A percentile compares a stretch with the other conserved stretches of the same genome.
These are phyloP conservation scores for Aspergillus fumigatiaffinis DNA, from an alignment of 2,329 filamentous ascomycete genomes.

Conservation along the genomic window DNA sequence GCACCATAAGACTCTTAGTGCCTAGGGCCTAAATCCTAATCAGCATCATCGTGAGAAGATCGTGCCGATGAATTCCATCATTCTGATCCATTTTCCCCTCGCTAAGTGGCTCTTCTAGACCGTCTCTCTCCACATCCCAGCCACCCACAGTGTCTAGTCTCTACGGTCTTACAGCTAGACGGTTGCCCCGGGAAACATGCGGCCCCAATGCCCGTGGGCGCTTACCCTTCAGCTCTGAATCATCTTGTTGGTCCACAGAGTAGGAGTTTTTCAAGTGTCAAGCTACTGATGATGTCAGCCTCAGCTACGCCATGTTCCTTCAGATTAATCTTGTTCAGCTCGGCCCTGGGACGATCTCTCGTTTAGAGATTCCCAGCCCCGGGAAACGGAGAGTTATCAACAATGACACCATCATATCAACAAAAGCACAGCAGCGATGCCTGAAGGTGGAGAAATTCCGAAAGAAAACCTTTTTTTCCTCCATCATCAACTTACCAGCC, in stretches of 20 bases:
- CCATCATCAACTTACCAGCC: neutral
- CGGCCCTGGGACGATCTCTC: neutral
- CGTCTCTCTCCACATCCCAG: conserved; percentile 14
- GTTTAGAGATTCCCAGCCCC: neutral
- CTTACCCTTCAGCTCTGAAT: neutral
- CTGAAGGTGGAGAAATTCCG: neutral
- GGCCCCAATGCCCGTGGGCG: conserved; percentile 1
- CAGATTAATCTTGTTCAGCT: neutral
- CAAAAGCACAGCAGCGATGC: neutral
- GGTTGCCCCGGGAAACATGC: conserved; percentile 15
- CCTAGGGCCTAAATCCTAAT: neutral
- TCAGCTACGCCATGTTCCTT: conserved; percentile 6
- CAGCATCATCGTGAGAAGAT: conserved; percentile 11
- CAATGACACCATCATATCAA: neutral
- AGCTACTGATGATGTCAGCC: conserved; percentile 1
- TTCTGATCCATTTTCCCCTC: conserved; percentile 4
- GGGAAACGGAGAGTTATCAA: neutral
- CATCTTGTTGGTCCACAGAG: neutral
- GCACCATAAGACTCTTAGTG: neutral
- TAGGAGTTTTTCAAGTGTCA: neutral
- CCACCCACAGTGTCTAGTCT: conserved; percentile 16
- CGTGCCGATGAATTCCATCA: conserved; percentile 8
- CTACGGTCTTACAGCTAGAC: conserved; percentile 19
- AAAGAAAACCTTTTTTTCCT: neutral
- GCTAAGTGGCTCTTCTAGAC: conserved; percentile 3